Conservation (phyloP, 495 filamentous ascomycete genomes). For the Aspergillus biplanus region DNA sequence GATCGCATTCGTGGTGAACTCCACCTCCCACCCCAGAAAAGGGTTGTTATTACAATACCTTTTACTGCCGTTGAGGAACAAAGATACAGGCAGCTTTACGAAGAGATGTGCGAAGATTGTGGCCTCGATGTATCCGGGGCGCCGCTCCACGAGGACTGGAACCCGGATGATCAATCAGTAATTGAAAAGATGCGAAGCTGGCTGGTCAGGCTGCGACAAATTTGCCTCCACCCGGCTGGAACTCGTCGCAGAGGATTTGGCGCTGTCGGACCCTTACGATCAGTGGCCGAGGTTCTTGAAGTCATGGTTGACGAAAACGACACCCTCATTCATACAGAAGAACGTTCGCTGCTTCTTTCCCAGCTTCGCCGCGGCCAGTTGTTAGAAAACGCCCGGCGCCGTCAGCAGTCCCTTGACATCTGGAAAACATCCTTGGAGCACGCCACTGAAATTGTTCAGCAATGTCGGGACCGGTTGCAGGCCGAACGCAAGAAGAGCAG, state of each 20-base stretch:
- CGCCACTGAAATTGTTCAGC: slow-evolving; percentile 58
- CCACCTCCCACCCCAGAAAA: slow-evolving; percentile 70
- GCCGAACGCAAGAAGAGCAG: slow-evolving; percentile 45
- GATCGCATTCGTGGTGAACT: slow-evolving; percentile 72
- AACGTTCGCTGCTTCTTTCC: slow-evolving; percentile 63
- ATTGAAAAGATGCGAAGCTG: slow-evolving; percentile 72
- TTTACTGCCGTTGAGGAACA: slow-evolving; percentile 90
- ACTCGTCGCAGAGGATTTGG: slow-evolving; percentile 72
- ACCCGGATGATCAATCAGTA: slow-evolving; percentile 56
- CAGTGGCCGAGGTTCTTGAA: slow-evolving; percentile 80
- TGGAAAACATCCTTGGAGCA: slow-evolving; percentile 66
- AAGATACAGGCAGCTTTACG: slow-evolving; percentile 73
- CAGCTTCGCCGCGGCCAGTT: slow-evolving; percentile 74
- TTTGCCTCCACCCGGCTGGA: slow-evolving; percentile 78
- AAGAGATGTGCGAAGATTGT: slow-evolving; percentile 70
- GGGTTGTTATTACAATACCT: slow-evolving; percentile 84
- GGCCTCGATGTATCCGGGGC: slow-evolving; percentile 66
- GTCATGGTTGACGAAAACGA: slow-evolving; percentile 88
- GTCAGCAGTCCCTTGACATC: slow-evolving; percentile 61
- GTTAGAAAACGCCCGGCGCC: slow-evolving; percentile 63
- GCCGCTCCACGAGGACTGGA: slow-evolving; percentile 62
- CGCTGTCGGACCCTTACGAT: slow-evolving; percentile 67
- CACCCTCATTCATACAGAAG: slow-evolving; percentile 61
- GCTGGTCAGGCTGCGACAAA: slow-evolving; percentile 75
- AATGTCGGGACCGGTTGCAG: slow-evolving; percentile 64